phyloP scores from a whole-genome alignment of 179 eudicot species.

The Beta macrorhiza region DNA sequence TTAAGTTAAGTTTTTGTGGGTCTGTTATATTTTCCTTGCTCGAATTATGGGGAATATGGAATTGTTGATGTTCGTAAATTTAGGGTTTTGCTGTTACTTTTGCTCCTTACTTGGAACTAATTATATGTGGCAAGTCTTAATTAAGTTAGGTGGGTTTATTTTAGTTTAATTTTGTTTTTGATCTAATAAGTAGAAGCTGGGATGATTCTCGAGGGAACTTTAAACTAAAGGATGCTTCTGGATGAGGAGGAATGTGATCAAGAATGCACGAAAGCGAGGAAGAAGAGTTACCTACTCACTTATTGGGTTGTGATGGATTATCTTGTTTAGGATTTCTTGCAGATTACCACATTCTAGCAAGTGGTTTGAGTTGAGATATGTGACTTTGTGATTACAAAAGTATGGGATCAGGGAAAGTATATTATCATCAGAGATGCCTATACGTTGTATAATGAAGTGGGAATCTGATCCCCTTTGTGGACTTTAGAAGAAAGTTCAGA shows the following conservation, averaged over 20 bases:
- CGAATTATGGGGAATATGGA: not conserved
- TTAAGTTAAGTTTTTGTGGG: not conserved
- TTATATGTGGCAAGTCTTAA: not conserved
- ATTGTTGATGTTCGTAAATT: not conserved
- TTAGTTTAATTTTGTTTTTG: not conserved
- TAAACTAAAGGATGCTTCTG: not conserved
- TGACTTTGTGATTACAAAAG: not conserved
- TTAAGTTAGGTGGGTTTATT: not conserved
- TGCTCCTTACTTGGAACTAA: not conserved
- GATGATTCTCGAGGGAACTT: not conserved
- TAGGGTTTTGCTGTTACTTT: not conserved
- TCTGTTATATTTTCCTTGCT: not conserved
- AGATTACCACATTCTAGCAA: not conserved
- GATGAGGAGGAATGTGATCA: not conserved
- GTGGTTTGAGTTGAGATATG: not conserved
- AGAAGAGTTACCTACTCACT: not conserved
- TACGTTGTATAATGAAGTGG: not conserved
- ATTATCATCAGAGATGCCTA: constrained; percentile 1
- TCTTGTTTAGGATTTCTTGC: not conserved
- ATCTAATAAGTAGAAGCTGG: not conserved
- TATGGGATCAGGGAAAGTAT: constrained; percentile 6
- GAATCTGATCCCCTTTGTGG: constrained; percentile 23
- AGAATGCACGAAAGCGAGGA: not conserved
- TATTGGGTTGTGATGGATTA: not conserved
- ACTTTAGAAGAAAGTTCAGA: not conserved